Evolutionary conservation across 805 yeast species (phyloP), one percentile per base, ranked within the genome.

Genomic region (Saccharomyces eubayanus): DNA sequence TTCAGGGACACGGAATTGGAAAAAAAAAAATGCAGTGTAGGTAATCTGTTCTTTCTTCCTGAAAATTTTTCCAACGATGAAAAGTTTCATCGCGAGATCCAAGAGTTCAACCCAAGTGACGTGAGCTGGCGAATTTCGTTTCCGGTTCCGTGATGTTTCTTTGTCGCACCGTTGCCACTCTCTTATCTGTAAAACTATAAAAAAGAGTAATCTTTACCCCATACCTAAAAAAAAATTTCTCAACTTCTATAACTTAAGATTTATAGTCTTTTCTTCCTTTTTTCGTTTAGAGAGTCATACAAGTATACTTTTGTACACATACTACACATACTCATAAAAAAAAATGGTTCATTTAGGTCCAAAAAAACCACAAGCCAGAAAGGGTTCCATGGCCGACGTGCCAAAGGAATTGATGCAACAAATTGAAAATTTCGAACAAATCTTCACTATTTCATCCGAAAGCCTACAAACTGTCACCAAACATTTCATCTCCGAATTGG

Each of bases 341-440:
- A 71, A 56, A 59, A 86, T 86, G 94, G 94, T 86, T 69, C 87
- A 81, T 71, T 77, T 86, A 64, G 94, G 92, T 67, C 91, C 94
- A 56, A 83, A 85, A 70, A 80, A 79, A 61, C 92, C 92, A 49
- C 90, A 87, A 57, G 79, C 80, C 68, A 84, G 94, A 75, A 85
- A 76, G 74, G 84, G 83, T 47, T 77, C 84, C 28, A 72, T 77
- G 77, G 75, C 82, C 41, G 87, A 83, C 61, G 84, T 87, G 55
- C 85, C 91, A 48, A 78, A 76, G 54, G 80, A 74, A 54, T 74
- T 88, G 68, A 71, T 82, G 62, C 74, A 75, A 30, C 85, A 83
- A 64, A 76, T 85, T 57, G 72, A 76, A 40, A 74, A 76, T 52
- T 70, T 84, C 51, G 91, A 87, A 68, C 64, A 73, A 14, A 71